These are phyloP conservation scores for Neonectria faginata DNA, from an alignment of 2,329 filamentous ascomycete species.

Conservation along the genomic window DNA sequence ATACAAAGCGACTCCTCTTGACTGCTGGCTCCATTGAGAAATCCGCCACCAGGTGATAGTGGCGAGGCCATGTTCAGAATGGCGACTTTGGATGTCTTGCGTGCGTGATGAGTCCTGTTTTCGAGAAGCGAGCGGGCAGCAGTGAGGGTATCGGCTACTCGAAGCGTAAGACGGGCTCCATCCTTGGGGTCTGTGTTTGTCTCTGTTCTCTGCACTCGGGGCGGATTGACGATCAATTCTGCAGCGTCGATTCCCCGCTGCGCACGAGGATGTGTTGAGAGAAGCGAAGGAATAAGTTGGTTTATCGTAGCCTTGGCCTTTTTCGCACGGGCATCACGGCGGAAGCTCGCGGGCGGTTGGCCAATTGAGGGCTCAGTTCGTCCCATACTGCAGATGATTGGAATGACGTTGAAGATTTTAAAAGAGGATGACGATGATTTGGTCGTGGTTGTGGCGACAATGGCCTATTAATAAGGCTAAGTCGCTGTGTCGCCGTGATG, in stretches of 20 bases:
- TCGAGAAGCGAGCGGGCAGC: slow-evolving; percentile 54
- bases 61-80: slow-evolving; percentile 75
- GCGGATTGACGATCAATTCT: slow-evolving; percentile 58
- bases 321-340: slow-evolving; percentile 61
- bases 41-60: slow-evolving; percentile 69
- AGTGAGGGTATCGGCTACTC: slow-evolving; percentile 64
- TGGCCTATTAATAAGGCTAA: neutral
- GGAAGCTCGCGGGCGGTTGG: slow-evolving; percentile 41
- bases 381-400: slow-evolving; percentile 33
- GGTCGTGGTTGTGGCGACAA: neutral
- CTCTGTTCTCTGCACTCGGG: slow-evolving; percentile 13
- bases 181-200: neutral
- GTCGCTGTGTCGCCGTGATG: neutral
- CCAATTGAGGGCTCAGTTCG: slow-evolving; percentile 42
- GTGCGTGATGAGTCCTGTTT: neutral
- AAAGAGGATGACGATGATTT: too few species aligned
- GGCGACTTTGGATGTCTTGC: slow-evolving; percentile 53
- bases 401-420: neutral
- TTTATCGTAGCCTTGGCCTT: slow-evolving; percentile 68
- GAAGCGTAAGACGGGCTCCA: slow-evolving; percentile 57
- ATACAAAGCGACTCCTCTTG: slow-evolving; percentile 73
- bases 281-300: slow-evolving; percentile 64
- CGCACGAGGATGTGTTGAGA: slow-evolving; percentile 60
- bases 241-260: slow-evolving; percentile 64
- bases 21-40: slow-evolving; percentile 68